Conservation (phyloP, 2,329 filamentous ascomycete species). For the Epichloe typhina region DNA sequence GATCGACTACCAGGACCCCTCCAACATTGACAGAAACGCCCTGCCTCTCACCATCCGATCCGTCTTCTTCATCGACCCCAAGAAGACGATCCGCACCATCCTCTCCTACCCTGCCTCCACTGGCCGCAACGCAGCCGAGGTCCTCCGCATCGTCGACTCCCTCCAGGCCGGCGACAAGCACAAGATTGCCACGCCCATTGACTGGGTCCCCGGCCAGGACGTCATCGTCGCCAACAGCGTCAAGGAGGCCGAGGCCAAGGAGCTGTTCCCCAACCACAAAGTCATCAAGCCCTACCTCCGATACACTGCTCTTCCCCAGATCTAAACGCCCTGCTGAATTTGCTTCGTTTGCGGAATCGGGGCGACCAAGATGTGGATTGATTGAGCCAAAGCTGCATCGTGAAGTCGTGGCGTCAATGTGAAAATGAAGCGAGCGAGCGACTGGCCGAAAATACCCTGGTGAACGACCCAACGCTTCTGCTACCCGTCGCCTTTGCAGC, state of each 20-base stretch:
- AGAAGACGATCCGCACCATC: slow-evolving; percentile 85
- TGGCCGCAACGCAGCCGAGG: slow-evolving; percentile 69
- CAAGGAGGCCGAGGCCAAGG: slow-evolving; percentile 72
- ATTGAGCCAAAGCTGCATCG: too few species aligned
- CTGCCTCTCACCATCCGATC: slow-evolving; percentile 90
- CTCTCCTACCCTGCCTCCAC: slow-evolving; percentile 88
- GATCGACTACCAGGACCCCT: slow-evolving; percentile 69
- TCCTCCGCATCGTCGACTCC: slow-evolving; percentile 66
- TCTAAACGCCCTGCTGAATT: slow-evolving; percentile 16
- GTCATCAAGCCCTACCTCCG: slow-evolving; percentile 61
- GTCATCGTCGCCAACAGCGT: slow-evolving; percentile 82
- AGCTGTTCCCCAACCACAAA: slow-evolving; percentile 69
- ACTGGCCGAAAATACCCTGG: too few species aligned
- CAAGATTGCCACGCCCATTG: slow-evolving; percentile 76
- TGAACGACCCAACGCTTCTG: too few species aligned
- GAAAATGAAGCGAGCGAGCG: too few species aligned
- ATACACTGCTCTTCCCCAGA: slow-evolving; percentile 54
- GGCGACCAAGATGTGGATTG: background rate
- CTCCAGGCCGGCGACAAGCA: slow-evolving; percentile 78
- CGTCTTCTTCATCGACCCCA: slow-evolving; percentile 88
- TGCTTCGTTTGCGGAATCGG: background rate
- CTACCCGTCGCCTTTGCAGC: too few species aligned
- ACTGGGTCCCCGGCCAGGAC: slow-evolving; percentile 81
- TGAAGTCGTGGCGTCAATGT: too few species aligned
- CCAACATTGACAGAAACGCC: slow-evolving; percentile 68